These are phyloP conservation scores for Rhizopus delemar DNA, from an alignment of 371 early-diverging fungal species.

Conservation along the genomic window DNA sequence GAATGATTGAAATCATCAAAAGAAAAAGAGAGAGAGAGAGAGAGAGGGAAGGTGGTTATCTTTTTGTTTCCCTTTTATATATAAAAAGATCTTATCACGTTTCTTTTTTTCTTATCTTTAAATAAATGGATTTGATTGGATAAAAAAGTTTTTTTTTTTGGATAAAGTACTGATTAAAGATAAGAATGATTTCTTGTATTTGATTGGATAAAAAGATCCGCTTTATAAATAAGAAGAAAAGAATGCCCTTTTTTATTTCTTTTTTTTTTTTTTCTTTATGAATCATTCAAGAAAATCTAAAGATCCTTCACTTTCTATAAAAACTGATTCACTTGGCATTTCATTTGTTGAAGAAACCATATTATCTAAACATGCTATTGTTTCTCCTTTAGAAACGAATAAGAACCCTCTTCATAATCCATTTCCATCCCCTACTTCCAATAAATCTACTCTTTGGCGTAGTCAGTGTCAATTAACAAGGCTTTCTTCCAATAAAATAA, in stretches of 20 bases:
- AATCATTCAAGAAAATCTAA: not conserved
- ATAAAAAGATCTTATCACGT: constrained; percentile 5
- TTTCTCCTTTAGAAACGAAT: constrained; percentile 10
- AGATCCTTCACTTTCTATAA: constrained; percentile 22
- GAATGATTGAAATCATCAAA: not conserved
- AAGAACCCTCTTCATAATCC: constrained; percentile 6
- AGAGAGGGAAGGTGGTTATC: not conserved
- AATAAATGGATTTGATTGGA: not conserved
- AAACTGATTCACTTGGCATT: constrained; percentile 32
- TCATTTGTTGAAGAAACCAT: constrained; percentile 14
- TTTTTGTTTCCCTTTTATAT: constrained; percentile 2
- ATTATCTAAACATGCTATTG: constrained; percentile 6
- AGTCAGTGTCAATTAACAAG: constrained; percentile 28
- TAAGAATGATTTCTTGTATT: not conserved
- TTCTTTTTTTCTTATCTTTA: constrained; percentile 2
- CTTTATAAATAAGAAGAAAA: not conserved
- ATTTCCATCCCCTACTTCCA: constrained; percentile 29
- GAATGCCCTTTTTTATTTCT: not conserved
- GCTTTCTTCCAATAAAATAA: constrained; percentile 22
- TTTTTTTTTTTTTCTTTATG: not conserved
- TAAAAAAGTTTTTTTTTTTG: not conserved
- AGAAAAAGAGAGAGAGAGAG: not conserved
- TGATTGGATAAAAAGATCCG: constrained; percentile 6
- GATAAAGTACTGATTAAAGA: constrained; percentile 5
- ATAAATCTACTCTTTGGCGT: constrained; percentile 15